Evolutionary conservation across 2,329 filamentous ascomycete genomes (phyloP), one percentile per base, ranked within the genome.

Genomic region (Penicillium thymicola): DNA sequence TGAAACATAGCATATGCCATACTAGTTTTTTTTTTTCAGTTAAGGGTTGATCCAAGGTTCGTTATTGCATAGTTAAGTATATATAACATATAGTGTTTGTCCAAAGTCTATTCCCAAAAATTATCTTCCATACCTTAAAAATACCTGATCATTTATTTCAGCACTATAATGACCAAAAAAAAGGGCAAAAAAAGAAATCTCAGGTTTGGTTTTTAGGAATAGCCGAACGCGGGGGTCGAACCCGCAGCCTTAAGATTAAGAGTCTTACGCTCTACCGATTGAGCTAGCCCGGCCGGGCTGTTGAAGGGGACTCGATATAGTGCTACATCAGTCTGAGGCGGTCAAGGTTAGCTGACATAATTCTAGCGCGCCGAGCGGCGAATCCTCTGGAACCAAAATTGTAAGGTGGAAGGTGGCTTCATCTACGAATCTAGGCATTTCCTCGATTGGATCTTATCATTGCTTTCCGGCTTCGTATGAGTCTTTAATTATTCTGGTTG

Each of bases 261-360:
- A 78, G 75, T 75, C 76, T 76, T 76, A 78, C 71, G 73, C 72
- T 74, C 72, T 78, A 75, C 69, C 76, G 75, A 78, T 78, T 78
- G 76, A 78, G 76, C 76, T 77, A 78, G 72, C 75, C 75, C 69
- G 70, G 75, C 75, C 53, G 47, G 41, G 37, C 51, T 54, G 54
- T 55, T 55, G 28, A n/a, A 52, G 2, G 5, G 1, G 2, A 0
- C 1, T 10, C 14, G 0, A 8, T 13, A 25, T 38, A 14, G 1
- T 37, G 37, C 27, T 36, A 52, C 16, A 54, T 34, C 5, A 57
- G 25, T 36, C 45, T 18, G 1, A 14, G 13, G 7, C 4, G 2
- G n/a, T 21, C 27, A 28, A 30, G 21, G 46, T 25, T 30, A 43
- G 40, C 40, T 63, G 62, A 63, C 58, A 54, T 65, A 61, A 65